Evolutionary conservation across 2,329 filamentous ascomycete genomes (phyloP).

Genomic region (Nothomitra cinnamomea): DNA sequence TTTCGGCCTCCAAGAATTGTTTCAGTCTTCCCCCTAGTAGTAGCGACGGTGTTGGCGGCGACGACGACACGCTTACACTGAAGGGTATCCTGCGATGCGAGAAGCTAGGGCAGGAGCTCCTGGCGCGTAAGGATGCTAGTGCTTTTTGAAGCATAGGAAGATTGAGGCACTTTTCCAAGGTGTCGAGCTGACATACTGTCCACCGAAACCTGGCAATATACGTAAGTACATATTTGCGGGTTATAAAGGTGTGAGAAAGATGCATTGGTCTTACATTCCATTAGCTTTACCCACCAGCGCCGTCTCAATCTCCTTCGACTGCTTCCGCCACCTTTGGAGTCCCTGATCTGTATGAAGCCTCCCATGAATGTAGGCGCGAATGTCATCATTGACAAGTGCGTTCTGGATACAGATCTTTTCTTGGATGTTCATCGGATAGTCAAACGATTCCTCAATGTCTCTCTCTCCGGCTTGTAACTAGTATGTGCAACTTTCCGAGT

Average conservation of each 20-base stretch:
- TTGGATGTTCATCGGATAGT: neutral
- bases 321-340: conserved; percentile 4
- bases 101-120: too few species aligned
- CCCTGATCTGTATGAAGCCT: conserved; percentile 4
- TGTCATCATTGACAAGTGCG: conserved; percentile 3
- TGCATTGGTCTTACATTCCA: conserved; percentile 8
- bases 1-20: too few species aligned
- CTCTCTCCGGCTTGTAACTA: conserved; percentile 4
- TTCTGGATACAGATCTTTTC: neutral
- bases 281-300: conserved; percentile 3
- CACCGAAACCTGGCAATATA: conserved; percentile 9
- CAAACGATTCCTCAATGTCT: conserved; percentile 3
- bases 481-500: neutral
- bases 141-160: conserved; percentile 5
- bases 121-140: conserved; percentile 6
- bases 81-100: too few species aligned
- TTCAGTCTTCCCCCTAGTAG: too few species aligned
- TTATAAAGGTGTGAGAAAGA: neutral
- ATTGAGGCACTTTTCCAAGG: conserved; percentile 7
- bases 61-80: too few species aligned
- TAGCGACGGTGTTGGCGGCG: too few species aligned
- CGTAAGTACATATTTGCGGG: neutral
- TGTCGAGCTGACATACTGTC: conserved; percentile 9
- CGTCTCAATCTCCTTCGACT: conserved; percentile 5
- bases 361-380: conserved; percentile 3